phyloP scores from a whole-genome alignment of 169 alveolate species.

The Amoebophrya sp. region DNA sequence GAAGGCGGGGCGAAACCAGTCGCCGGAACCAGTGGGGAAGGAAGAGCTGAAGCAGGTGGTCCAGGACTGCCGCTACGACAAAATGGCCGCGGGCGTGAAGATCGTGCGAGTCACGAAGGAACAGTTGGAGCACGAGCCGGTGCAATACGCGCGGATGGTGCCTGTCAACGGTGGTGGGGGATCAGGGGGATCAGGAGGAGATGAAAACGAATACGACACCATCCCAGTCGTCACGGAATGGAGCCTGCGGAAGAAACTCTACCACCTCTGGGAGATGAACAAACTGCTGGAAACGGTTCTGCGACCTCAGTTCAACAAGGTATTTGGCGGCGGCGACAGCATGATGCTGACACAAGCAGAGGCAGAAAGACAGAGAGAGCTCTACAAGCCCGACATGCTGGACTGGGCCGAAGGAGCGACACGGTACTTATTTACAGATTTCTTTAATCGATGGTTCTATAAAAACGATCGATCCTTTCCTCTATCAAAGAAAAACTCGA shows the following conservation, averaged over 20 bases:
- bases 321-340: background rate
- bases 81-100: background rate
- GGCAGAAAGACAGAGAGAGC: background rate
- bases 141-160: background rate
- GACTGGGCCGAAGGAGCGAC: background rate
- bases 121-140: background rate
- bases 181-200: background rate
- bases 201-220: background rate
- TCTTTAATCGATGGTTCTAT: background rate
- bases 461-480: background rate
- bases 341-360: background rate
- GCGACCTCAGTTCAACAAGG: background rate
- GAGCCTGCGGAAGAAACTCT: background rate
- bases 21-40: background rate
- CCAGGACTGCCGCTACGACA: background rate
- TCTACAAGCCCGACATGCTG: background rate
- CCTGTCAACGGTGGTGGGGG: background rate
- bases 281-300: background rate
- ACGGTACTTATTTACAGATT: background rate
- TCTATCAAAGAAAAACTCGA: background rate
- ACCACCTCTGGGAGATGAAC: background rate
- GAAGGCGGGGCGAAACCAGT: background rate
- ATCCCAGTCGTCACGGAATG: background rate
- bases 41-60: background rate
- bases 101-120: background rate